These are phyloP conservation scores for Teunomyces cretensis DNA, from an alignment of 805 yeast genomes.

Conservation along the genomic window DNA sequence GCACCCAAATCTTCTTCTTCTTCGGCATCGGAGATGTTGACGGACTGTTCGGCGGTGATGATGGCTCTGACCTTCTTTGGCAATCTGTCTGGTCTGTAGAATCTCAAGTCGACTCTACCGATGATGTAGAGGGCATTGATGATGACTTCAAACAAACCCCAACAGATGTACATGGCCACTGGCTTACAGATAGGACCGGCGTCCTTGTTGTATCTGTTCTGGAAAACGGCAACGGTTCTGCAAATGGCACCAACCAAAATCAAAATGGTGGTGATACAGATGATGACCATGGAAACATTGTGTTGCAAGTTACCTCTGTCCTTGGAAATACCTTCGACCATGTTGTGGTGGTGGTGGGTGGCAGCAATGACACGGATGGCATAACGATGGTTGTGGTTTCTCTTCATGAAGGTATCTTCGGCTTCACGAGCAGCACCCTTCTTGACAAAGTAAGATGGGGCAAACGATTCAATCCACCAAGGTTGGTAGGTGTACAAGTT, in stretches of 20 bases:
- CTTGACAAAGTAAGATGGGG: conserved; percentile 57
- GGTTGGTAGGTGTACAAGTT: conserved; percentile 64
- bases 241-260: conserved; percentile 51
- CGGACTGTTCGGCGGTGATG: conserved; percentile 43
- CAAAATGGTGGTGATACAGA: conserved; percentile 46
- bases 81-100: conserved; percentile 71
- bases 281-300: conserved; percentile 48
- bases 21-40: conserved; percentile 6
- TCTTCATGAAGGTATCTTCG: conserved; percentile 43
- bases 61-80: conserved; percentile 39
- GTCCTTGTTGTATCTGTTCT: conserved; percentile 21
- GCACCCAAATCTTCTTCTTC: conserved; percentile 4
- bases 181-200: conserved; percentile 32
- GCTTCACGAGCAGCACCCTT: conserved; percentile 52
- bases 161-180: conserved; percentile 62
- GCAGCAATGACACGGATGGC: conserved; percentile 64
- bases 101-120: conserved; percentile 71
- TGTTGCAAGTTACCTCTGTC: conserved; percentile 47
- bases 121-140: conserved; percentile 57
- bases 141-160: conserved; percentile 66
- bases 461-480: conserved; percentile 73
- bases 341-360: conserved; percentile 41
- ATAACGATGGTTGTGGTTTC: conserved; percentile 48
- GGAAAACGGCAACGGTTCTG: conserved; percentile 50
- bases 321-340: conserved; percentile 40